A percentile compares a stretch with the other conserved stretches of the same genome.
These are phyloP conservation scores for Schoenoplectus tabernaemontani DNA, from an alignment of 202 grass and related monocot genomes.

Conservation along the genomic window DNA sequence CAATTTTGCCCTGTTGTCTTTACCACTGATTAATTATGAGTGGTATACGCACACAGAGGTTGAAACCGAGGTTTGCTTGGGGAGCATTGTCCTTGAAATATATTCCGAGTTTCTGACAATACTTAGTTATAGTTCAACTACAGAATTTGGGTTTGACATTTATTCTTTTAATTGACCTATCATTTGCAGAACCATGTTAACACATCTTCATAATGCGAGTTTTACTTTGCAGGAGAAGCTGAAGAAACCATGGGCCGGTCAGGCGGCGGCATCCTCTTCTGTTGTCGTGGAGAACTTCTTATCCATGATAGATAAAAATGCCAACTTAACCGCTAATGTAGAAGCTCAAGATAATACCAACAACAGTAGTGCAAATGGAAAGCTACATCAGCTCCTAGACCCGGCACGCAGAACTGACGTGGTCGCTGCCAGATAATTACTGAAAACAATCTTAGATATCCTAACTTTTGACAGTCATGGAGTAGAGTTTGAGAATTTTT, in stretches of 20 bases:
- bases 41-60: not conserved
- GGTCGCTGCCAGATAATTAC: constrained; percentile 42
- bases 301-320: constrained; percentile 66
- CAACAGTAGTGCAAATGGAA: constrained; percentile 2
- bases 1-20: not conserved
- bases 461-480: not conserved
- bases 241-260: constrained; percentile 21
- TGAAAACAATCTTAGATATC: constrained; percentile 1
- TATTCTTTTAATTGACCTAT: not conserved
- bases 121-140: not conserved
- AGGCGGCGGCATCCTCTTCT: constrained; percentile 22
- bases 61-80: not conserved
- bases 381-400: constrained; percentile 66
- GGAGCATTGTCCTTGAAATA: too few relatives aligned
- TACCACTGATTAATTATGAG: not conserved
- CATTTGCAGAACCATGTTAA: too few relatives aligned
- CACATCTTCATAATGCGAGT: not conserved
- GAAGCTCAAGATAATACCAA: not conserved
- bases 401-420: constrained; percentile 37
- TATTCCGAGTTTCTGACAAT: not conserved
- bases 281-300: constrained; percentile 58
- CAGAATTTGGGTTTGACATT: not conserved
- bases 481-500: not conserved
- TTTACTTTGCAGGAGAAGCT: constrained; percentile 50
- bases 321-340: constrained; percentile 11